Evolutionary conservation across 202 grass and related monocot genomes (phyloP), one percentile per base, ranked within the genome.

Genomic region (Brachypodium distachyon): DNA sequence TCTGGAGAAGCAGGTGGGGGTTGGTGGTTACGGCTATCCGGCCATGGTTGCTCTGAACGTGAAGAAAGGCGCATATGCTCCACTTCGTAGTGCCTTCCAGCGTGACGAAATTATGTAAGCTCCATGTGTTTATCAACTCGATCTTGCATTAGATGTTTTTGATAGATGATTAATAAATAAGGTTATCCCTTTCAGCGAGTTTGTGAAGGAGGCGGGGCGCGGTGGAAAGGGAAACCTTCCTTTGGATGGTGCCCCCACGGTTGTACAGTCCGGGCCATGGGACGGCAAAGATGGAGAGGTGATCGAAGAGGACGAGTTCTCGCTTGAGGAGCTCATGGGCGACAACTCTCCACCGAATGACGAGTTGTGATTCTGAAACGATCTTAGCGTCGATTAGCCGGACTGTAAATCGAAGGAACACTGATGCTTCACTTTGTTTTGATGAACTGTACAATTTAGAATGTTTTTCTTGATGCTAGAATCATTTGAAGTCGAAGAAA

Each of bases 221-320:
- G 92, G 96, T 31, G 96, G 96, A 12, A 99, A 89, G 75, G 96
- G 96, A 33, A 99, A 96, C 52, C 89, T 99, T 54, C 92, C 96
- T 65, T 52, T 99, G n/a, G 86, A 74, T 0, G 89, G 62, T 28
- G 48, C 68, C 65, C 89, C 92, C 0, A 81, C 85, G 25, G 53
- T 96, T 9, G 74, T 92, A 47, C 16, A 85, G 81, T 82, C 78
- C 0, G 96, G 93, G 58, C 96, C 92, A 80, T 99, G 96, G 96
- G 96, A 99, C 41, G 96, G 96, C 56, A 96, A 99, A 50, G 92
- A 99, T 51, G 96, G 85, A 47, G 92, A 87, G 62, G 61, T 96
- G 50, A 80, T 99, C 22, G 92, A 96, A 77, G 96, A 99, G 79
- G 96, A 99, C 41, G 96, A 99, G 49, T 99, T 99, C 69, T 99